Conservation (phyloP, 2,329 filamentous ascomycete species). For the Calonectria pauciramosa region DNA sequence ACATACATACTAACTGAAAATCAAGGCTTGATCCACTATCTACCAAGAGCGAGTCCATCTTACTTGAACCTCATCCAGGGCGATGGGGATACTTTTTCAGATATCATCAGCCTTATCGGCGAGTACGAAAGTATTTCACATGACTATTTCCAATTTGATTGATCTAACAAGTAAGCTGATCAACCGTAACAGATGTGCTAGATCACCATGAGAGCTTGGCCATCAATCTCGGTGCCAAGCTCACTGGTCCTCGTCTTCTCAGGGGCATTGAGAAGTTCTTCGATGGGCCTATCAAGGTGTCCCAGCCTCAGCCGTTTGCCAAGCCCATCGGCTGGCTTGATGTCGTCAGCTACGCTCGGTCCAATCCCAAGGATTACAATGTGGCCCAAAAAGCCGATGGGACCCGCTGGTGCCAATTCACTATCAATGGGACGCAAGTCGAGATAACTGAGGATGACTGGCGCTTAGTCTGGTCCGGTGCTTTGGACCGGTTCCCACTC, state of each 20-base stretch:
- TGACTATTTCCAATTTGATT: constrained; percentile 1
- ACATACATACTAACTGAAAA: constrained; percentile 40
- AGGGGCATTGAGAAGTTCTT: constrained; percentile 90
- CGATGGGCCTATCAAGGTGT: constrained; percentile 78
- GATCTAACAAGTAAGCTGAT: constrained; percentile 33
- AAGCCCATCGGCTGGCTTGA: constrained; percentile 84
- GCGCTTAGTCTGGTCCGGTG: constrained; percentile 85
- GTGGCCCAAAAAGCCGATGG: constrained; percentile 78
- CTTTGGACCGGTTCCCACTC: constrained; percentile 83
- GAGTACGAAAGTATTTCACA: constrained; percentile 77
- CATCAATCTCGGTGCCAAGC: constrained; percentile 85
- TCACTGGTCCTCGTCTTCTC: constrained; percentile 84
- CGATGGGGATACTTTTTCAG: constrained; percentile 77
- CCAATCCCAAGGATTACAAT: constrained; percentile 83
- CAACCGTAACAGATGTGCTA: constrained; percentile 72
- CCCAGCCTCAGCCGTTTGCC: constrained; percentile 67
- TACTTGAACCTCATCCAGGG: constrained; percentile 66
- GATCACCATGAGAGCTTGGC: constrained; percentile 90
- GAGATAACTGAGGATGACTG: constrained; percentile 93
- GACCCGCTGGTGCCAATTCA: constrained; percentile 82
- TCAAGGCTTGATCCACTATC: constrained; percentile 65
- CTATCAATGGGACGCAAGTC: constrained; percentile 83
- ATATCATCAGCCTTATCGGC: constrained; percentile 78
- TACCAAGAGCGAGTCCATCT: constrained; percentile 59
- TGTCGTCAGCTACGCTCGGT: constrained; percentile 86